Evolutionary conservation across 2,329 filamentous ascomycete species (phyloP), one percentile per base, ranked within the genome.

Genomic region (Aspergillus uvarum): DNA sequence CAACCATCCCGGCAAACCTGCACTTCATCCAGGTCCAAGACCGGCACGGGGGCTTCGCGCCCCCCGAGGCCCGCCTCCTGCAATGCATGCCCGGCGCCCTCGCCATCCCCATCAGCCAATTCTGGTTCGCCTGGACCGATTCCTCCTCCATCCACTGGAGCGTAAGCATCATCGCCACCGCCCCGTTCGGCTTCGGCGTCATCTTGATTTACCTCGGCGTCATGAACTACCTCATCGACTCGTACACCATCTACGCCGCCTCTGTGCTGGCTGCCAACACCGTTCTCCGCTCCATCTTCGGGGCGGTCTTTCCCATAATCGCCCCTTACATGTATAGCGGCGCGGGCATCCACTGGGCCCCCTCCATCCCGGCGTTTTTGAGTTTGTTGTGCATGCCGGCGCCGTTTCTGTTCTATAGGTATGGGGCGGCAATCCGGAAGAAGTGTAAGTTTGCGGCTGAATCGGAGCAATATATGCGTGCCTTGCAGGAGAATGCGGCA

Each of bases 91-190:
- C 53, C 1, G 53, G 53, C 6, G 42, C 53, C 5, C 12, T 55
- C 3, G 53, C 53, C 11, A 55, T 55, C 38, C 53, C 53, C 4
- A 48, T 48, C 26, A 55, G 53, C 19, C 53, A 55, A 44, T 55
- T 55, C 53, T 55, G 53, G 53, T 55, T 55, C 19, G 53, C 53
- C 14, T 55, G 53, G 53, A 55, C 53, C 2, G 53, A 55, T 6
- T 21, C 10, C n/a, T 44, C 53, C 1, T 47, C 53, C 1, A 48
- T 55, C 5, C 53, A 55, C n/a, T 55, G 53, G 53, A 55, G 29
- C 19, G 53, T 55, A 2, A 55, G 53, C 7, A 55, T 55, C 29
- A 35, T 55, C 24, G 53, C 53, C 5, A 55, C 53, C 2, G 53
- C 53, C 2, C 53, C 53, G 11, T 55, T 55, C 44, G 53, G 53